Percentiles rank a stretch among this genome's conserved stretches.
phyloP scores from a whole-genome alignment of 352 stramenopile species.

The Phytophthora capsici region DNA sequence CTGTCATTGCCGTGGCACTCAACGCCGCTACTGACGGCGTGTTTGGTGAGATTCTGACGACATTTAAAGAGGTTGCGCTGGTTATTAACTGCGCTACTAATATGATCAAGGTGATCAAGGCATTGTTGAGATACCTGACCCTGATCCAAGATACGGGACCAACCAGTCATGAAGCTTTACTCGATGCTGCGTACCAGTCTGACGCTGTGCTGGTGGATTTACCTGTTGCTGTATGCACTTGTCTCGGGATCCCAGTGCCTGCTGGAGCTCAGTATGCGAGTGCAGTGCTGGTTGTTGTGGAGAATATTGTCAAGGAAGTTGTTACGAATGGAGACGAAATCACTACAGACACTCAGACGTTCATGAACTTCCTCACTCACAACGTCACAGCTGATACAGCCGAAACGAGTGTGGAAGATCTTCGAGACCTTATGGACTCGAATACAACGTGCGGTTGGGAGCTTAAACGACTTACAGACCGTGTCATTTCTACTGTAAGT shows the following conservation, averaged over 20 bases:
- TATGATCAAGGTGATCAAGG: constrained; percentile 25
- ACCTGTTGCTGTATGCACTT: constrained; percentile 21
- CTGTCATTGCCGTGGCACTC: constrained; percentile 27
- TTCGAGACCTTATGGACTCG: constrained; percentile 21
- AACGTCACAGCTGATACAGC: constrained; percentile 23
- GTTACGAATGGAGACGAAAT: constrained; percentile 28
- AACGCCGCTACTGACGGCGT: constrained; percentile 29
- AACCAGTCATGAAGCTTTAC: constrained; percentile 8
- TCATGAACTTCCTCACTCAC: constrained; percentile 28
- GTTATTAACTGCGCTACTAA: constrained; percentile 25
- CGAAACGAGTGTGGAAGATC: constrained; percentile 12
- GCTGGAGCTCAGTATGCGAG: constrained; percentile 17
- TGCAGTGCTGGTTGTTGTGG: constrained; percentile 14
- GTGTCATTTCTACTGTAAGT: constrained; percentile 10
- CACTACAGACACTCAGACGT: constrained; percentile 16
- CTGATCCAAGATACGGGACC: constrained; percentile 11
- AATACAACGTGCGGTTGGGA: constrained; percentile 28
- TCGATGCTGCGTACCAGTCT: constrained; percentile 21
- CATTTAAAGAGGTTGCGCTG: constrained; percentile 19
- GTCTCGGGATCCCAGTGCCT: constrained; percentile 19
- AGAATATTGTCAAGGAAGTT: constrained; percentile 31
- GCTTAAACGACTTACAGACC: constrained; percentile 27
- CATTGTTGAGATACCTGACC: constrained; percentile 20
- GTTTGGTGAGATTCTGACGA: constrained; percentile 27
- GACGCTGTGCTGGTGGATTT: constrained; percentile 23